Evolutionary conservation across 495 filamentous ascomycete species (phyloP), one percentile per base, ranked within the genome.

Genomic region (Friedmanniomyces simplex): DNA sequence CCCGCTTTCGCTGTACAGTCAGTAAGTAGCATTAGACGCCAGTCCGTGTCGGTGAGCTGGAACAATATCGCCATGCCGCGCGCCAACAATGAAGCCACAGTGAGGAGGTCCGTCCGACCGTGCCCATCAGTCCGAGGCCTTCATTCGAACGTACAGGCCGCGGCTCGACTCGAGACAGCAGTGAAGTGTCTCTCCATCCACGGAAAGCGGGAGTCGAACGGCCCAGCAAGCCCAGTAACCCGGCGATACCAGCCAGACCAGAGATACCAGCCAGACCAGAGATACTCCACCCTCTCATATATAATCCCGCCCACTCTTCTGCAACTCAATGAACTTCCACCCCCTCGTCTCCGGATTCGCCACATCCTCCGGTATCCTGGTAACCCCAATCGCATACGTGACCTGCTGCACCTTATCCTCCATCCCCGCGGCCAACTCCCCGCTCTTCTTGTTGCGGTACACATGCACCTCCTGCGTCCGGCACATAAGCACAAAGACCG

Each of bases 381-480:
- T 97, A 53, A 97, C 84, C 53, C 93, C 93, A 63, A 98, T 97
- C 43, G 91, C 93, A 64, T 98, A 98, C 0, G 94, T 96, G 60
- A 98, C 93, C 56, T 94, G 85, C 70, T 96, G 91, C 30, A 98
- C 93, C 73, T 87, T 91, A 72, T 98, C 93, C 70, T 98, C 94
- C 89, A 96, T 96, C 30, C 93, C 93, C n/a, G 93, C 93, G 20
- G 90, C 89, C 41, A 98, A 80, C 64, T 96, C 77, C 55, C 81
- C 80, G 0, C 87, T 86, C 77, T 98, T 97, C 37, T 82, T 79
- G 62, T 97, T 94, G 41, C 85, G 80, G 74, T 95, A 98, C 16
- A 96, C 91, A 68, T 98, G 93, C 8, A 97, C 89, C 68, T 98
- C 93, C 68, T 98, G 93, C n/a, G 93, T 95, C 36, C 90, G 79